phyloP scores from a whole-genome alignment of 768 basidiomycete genomes.

The Plicaturopsis crispa region DNA sequence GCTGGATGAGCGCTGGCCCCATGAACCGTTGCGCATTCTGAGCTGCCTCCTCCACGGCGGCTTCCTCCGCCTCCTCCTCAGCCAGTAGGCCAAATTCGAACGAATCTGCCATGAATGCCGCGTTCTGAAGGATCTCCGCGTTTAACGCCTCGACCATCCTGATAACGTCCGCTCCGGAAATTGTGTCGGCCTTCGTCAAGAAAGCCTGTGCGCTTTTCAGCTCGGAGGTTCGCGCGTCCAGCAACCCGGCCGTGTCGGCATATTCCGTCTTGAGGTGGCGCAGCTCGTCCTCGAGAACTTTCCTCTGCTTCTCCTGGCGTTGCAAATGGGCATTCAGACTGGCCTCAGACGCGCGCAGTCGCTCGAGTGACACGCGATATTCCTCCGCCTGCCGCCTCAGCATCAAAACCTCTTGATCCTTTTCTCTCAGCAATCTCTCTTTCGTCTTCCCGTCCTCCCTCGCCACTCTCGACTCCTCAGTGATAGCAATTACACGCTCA shows the following conservation, averaged over 20 bases:
- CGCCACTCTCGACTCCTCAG: too few relatives aligned
- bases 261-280: slow-evolving; percentile 34
- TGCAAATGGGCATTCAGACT: slow-evolving; percentile 6
- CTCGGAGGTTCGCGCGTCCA: slow-evolving; percentile 35
- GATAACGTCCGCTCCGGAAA: slow-evolving; percentile 38
- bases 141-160: slow-evolving; percentile 37
- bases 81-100: slow-evolving; percentile 24
- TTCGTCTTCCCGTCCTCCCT: too few relatives aligned
- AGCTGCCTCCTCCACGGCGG: slow-evolving; percentile 14
- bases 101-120: slow-evolving; percentile 37
- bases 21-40: slow-evolving; percentile 20
- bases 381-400: too few relatives aligned
- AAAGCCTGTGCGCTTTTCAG: slow-evolving; percentile 38
- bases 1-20: slow-evolving; percentile 28
- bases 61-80: slow-evolving; percentile 11
- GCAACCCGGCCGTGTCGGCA: slow-evolving; percentile 19
- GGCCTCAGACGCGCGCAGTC: too few relatives aligned
- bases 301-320: slow-evolving; percentile 13
- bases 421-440: too few relatives aligned
- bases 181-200: slow-evolving; percentile 32
- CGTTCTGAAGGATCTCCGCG: slow-evolving; percentile 38
- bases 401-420: too few relatives aligned
- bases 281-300: slow-evolving; percentile 20
- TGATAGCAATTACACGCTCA: too few relatives aligned
- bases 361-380: too few relatives aligned